Percentiles rank a stretch among this genome's conserved stretches.
phyloP scores from a whole-genome alignment of 2,329 filamentous ascomycete genomes.

The Penicillium sp. region DNA sequence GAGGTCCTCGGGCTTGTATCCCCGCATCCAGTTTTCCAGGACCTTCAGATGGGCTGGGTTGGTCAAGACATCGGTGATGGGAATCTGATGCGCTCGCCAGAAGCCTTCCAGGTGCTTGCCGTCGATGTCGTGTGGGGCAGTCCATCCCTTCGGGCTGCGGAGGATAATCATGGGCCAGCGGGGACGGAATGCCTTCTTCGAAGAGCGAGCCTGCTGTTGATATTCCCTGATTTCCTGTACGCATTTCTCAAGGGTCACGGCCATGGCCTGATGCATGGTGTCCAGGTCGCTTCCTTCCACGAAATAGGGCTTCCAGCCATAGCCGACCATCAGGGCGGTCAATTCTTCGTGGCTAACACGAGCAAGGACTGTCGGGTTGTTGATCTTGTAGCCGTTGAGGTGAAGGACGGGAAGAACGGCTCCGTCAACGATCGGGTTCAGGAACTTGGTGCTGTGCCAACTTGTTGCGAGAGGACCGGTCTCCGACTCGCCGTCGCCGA shows the following conservation, averaged over 20 bases:
- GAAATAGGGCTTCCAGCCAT: conserved; percentile 80
- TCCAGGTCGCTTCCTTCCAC: conserved; percentile 76
- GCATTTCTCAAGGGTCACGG: conserved; percentile 73
- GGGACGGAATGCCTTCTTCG: conserved; percentile 70
- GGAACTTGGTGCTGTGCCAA: conserved; percentile 82
- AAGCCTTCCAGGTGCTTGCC: conserved; percentile 74
- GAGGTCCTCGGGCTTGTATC: conserved; percentile 73
- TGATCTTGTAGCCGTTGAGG: conserved; percentile 85
- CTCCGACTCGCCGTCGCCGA: conserved; percentile 81
- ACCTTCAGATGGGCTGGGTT: conserved; percentile 69
- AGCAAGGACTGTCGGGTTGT: conserved; percentile 75
- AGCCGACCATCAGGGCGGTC: conserved; percentile 69
- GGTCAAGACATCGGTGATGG: conserved; percentile 69
- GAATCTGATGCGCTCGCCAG: conserved; percentile 79
- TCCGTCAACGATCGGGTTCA: conserved; percentile 77
- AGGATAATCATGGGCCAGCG: conserved; percentile 81
- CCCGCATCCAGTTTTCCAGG: conserved; percentile 77
- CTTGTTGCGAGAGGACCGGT: conserved; percentile 77
- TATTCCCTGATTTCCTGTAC: conserved; percentile 69
- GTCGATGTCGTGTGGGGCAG: conserved; percentile 71
- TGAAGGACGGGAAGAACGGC: conserved; percentile 78
- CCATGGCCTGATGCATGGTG: conserved; percentile 82
- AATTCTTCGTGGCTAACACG: conserved; percentile 76
- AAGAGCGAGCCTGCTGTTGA: conserved; percentile 73
- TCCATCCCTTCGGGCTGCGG: conserved; percentile 80